Base-by-base conservation (phyloP, 805 yeast species). In the Spathaspora hagerdaliae region DNA sequence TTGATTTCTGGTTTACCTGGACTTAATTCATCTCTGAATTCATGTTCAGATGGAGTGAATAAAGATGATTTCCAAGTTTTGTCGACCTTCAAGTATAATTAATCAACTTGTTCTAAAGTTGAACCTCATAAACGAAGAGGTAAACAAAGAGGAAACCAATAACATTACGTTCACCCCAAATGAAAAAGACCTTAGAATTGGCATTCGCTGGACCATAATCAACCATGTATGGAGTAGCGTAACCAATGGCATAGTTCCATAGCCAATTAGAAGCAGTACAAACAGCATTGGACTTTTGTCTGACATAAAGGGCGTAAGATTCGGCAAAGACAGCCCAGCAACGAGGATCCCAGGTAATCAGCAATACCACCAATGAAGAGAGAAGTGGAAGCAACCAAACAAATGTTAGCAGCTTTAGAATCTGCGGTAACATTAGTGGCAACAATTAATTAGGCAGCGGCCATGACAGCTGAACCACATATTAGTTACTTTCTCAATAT, bases 381-480 rank as follows among this genome's bases (percentile, higher is more conserved):
- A 55, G 71, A 69, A 43, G 61, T 53, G 55, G 68, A 68, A 24
- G 70, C 71, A 48, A 67, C 63, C 47, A 68, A 63, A 47, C 58
- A 54, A 49, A 29, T 59, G 47, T 63, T 63, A 35, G 69, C 66
- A 13, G 67, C 52, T 27, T 51, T 51, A 33, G 69, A 52, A 36
- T 60, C 47, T 42, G 72, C 60, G 41, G 75, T 71, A 42, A 72
- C 65, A 46, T 73, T 73, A 49, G 66, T 59, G 32, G 73, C 79
- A 44, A 74, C 74, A 46, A 75, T 61, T 52, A 73, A 66, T 60
- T 73, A 82, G 54, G 82, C 81, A 33, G 71, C 60, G 53, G 77
- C 69, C 87, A 83, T 83, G 48, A 81, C 79, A 31, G 73, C 64
- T 29, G 87, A 81, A 50, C 91, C 92, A 47, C 63, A 62, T 48